These are phyloP conservation scores for Fusarium duplospermum DNA, from an alignment of 2,329 filamentous ascomycete genomes.

Conservation along the genomic window DNA sequence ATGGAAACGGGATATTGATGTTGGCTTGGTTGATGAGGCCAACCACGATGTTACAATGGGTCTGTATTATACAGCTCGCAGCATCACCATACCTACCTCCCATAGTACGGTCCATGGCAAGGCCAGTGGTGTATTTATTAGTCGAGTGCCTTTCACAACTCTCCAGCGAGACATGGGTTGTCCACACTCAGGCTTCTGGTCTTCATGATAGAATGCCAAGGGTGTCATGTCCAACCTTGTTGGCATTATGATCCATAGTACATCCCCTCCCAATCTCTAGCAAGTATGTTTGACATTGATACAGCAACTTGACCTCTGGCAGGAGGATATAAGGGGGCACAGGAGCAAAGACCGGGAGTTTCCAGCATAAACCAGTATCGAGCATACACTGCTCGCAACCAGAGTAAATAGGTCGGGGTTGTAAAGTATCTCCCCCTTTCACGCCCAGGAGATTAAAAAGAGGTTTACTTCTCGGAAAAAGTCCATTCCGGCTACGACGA, in stretches of 20 bases:
- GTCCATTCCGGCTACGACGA: no score
- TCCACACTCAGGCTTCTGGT: background rate
- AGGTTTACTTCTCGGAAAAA: no score
- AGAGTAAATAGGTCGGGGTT: background rate
- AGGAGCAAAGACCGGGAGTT: background rate
- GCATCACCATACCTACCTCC: background rate
- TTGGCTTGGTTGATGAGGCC: background rate
- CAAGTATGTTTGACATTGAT: background rate
- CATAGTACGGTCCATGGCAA: background rate
- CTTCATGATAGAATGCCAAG: background rate
- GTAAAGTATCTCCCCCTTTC: background rate
- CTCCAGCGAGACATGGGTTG: background rate
- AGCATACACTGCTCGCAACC: no score
- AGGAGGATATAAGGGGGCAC: background rate
- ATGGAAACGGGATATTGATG: background rate
- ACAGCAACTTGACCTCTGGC: background rate
- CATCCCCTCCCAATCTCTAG: background rate
- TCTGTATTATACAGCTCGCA: accelerated
- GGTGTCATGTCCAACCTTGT: background rate
- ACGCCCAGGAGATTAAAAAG: background rate
- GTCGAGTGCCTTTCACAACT: background rate
- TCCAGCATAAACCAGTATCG: background rate
- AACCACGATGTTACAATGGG: background rate
- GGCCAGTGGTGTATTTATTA: background rate
- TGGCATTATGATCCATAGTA: background rate